These are phyloP conservation scores for Vitellaria paradoxa DNA, from an alignment of 179 eudicot genomes.

Conservation along the genomic window DNA sequence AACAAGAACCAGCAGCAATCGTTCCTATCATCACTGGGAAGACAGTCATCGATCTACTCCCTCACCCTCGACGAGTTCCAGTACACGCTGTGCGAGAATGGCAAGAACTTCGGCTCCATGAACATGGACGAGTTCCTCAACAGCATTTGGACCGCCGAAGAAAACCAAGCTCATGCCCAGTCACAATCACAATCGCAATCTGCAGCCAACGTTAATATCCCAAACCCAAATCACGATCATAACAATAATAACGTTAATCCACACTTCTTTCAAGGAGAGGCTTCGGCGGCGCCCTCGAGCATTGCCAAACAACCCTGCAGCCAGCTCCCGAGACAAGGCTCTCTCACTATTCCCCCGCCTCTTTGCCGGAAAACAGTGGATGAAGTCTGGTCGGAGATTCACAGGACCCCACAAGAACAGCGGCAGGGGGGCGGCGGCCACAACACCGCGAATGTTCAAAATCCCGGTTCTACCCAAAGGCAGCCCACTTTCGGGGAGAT, in stretches of 20 bases:
- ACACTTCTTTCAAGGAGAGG: conserved; percentile 6
- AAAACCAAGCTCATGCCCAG: conserved; percentile 50
- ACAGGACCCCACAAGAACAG: conserved; percentile 31
- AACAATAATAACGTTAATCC: not conserved
- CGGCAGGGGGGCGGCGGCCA: conserved; percentile 19
- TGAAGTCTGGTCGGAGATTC: conserved; percentile 92
- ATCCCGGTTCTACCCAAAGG: conserved; percentile 34
- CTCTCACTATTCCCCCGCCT: conserved; percentile 64
- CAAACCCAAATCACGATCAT: not conserved
- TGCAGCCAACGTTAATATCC: not conserved
- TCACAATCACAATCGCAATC: no score
- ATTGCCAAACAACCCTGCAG: conserved; percentile 27
- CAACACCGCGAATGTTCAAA: conserved; percentile 11
- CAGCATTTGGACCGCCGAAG: conserved; percentile 95
- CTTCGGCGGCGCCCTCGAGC: not conserved
- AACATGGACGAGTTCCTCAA: conserved; percentile 94
- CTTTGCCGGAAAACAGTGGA: conserved; percentile 77
- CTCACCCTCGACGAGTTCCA: conserved; percentile 93
- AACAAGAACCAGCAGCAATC: conserved; percentile 13
- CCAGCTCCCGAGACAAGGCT: conserved; percentile 71
- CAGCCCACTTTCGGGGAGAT: conserved; percentile 85
- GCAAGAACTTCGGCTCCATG: conserved; percentile 92
- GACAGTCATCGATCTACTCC: conserved; percentile 72
- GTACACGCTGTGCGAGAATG: conserved; percentile 55
- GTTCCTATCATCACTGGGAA: conserved; percentile 32